A percentile compares a stretch with the other conserved stretches of the same genome.
These are phyloP conservation scores for Phalaenopsis hybrid DNA, from an alignment of 116 monocot genomes.

Conservation along the genomic window DNA sequence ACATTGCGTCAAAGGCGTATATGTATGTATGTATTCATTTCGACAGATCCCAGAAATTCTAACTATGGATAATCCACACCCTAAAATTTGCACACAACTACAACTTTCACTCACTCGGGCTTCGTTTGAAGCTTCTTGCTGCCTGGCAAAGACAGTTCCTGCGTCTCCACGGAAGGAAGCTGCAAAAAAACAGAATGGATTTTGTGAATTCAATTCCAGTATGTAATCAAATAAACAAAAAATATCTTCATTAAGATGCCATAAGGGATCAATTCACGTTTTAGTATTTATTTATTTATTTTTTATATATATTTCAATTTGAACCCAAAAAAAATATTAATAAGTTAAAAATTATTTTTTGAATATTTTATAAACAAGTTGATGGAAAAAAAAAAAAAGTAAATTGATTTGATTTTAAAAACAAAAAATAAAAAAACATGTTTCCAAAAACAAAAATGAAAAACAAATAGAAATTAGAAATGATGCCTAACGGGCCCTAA, in stretches of 20 bases:
- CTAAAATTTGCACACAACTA: not conserved
- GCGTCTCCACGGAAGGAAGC: constrained; percentile 3
- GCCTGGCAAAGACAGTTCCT: not conserved
- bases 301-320: too few relatives aligned
- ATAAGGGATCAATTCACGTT: too few relatives aligned
- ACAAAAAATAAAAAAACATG: too few relatives aligned
- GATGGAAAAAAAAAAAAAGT: too few relatives aligned
- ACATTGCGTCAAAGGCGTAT: not conserved
- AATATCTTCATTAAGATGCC: not conserved
- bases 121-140: not conserved
- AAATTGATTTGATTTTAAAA: too few relatives aligned
- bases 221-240: not conserved
- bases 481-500: too few relatives aligned
- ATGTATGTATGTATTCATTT: not conserved
- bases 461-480: too few relatives aligned
- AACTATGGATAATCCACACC: not conserved
- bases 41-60: not conserved
- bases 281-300: too few relatives aligned
- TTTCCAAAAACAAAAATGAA: too few relatives aligned
- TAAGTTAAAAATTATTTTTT: too few relatives aligned
- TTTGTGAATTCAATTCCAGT: not conserved
- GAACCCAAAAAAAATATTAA: too few relatives aligned
- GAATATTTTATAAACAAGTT: too few relatives aligned
- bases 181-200: constrained; percentile 6
- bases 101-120: not conserved